These are phyloP conservation scores for Dipodascus albidus DNA, from an alignment of 805 yeast genomes.

Conservation along the genomic window DNA sequence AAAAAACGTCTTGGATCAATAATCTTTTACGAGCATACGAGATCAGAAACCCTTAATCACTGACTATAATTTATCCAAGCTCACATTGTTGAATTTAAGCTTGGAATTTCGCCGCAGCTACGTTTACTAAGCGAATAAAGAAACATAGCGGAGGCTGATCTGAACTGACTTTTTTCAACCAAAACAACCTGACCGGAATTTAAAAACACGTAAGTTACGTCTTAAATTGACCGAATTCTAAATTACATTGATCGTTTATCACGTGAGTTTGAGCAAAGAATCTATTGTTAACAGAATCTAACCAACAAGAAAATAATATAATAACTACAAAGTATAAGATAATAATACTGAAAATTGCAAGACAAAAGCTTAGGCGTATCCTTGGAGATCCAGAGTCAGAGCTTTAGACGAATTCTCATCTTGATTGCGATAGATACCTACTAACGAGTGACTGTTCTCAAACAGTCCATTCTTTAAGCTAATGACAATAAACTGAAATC, in stretches of 20 bases:
- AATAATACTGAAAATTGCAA: no score
- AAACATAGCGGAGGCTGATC: no score
- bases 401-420: conserved; percentile 16
- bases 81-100: no score
- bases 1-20: not conserved
- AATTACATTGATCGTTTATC: no score
- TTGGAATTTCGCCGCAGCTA: no score
- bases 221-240: no score
- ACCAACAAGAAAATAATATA: no score
- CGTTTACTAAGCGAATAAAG: no score
- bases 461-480: conserved; percentile 79
- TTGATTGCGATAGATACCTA: conserved; percentile 59
- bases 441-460: conserved; percentile 80
- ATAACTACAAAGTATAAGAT: no score
- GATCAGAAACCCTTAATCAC: not conserved
- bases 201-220: not conserved
- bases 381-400: conserved; percentile 15
- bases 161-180: not conserved
- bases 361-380: not conserved
- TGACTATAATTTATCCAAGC: not conserved
- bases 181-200: not conserved
- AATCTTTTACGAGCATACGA: not conserved
- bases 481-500: conserved; percentile 85
- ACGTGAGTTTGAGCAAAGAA: no score
- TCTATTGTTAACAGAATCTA: no score